Base-by-base conservation (phyloP, 2,329 filamentous ascomycete species). In the Botryotinia calthae region DNA sequence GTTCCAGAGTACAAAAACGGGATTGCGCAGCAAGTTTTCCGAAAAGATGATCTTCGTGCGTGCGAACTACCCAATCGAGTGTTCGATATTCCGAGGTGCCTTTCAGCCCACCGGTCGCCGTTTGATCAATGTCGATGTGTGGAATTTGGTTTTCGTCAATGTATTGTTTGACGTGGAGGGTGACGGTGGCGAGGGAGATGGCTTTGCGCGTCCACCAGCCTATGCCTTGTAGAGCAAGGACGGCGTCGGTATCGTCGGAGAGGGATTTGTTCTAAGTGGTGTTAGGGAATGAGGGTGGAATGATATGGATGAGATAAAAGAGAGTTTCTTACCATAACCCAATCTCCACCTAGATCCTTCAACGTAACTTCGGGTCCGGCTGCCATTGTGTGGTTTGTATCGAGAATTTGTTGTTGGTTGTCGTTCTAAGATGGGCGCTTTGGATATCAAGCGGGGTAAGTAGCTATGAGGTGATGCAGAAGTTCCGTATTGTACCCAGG, bases 41-140 rank as follows among this genome's bases (percentile, higher is more conserved):
- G 79, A 92, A 93, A 76, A 92, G 84, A 79, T 87, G 84, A 79
- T 93, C 90, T 3, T 82, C 81, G 79, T 90, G 88, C 40, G 84
- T 82, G 40, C 86, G 84, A 74, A 81, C 82, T 34, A 81, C 76
- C 85, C 87, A 89, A 80, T 91, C 86, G 4, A 91, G 81, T 1
- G 79, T 82, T 65, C 90, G 87, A 12, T 82, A 79, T 80, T 93
- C 90, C 28, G 83, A 83, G 28, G 86, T 91, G 72, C 86, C 87
- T 72, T 85, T 85, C 62, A 92, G 83, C 54, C 88, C 88, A 51
- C 89, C 90, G 0, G 88, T 89, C n/a, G 86, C 83, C n/a, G 85
- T 83, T 77, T 91, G 90, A 44, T 87, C 85, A 76, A 90, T 86
- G 76, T 88, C 84, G 80, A 91, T 85, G 78, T 87, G 84, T 34